These are phyloP conservation scores for Apophysomyces elegans DNA, from an alignment of 371 early-diverging fungal genomes.

Conservation along the genomic window DNA sequence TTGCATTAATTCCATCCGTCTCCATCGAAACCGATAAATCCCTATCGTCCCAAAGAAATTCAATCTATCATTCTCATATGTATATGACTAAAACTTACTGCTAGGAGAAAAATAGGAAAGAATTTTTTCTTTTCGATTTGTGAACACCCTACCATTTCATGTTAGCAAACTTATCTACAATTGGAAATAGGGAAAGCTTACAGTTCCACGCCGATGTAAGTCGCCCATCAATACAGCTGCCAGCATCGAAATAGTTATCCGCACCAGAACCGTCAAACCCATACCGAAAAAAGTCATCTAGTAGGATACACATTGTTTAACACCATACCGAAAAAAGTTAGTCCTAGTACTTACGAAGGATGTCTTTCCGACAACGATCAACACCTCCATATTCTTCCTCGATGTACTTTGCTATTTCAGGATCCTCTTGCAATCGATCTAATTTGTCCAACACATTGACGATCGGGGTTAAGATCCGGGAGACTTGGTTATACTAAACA, in stretches of 20 bases:
- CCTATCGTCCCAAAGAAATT: constrained; percentile 33
- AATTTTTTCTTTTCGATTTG: constrained; percentile 91
- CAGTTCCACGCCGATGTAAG: constrained; percentile 96
- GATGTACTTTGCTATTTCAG: constrained; percentile 68
- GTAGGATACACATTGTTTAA: neutral
- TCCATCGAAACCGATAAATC: constrained; percentile 87
- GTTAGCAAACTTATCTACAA: neutral
- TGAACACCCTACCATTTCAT: constrained; percentile 71
- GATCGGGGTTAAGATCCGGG: constrained; percentile 91
- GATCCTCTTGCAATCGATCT: constrained; percentile 58
- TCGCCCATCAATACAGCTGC: constrained; percentile 95
- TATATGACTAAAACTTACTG: constrained; percentile 32
- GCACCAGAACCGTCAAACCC: constrained; percentile 97
- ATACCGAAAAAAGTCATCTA: constrained; percentile 89
- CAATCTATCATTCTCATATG: neutral
- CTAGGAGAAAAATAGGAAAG: constrained; percentile 90
- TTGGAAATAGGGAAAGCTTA: constrained; percentile 21
- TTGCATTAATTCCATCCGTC: constrained; percentile 44
- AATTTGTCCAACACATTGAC: constrained; percentile 74
- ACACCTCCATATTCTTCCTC: constrained; percentile 70
- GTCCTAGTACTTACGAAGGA: constrained; percentile 53
- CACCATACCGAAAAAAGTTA: neutral
- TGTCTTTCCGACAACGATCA: constrained; percentile 68
- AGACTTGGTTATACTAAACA: constrained; percentile 89
- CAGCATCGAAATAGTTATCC: constrained; percentile 94